phyloP scores from a whole-genome alignment of 73 alveolate species.

The Stentor roeselii region DNA sequence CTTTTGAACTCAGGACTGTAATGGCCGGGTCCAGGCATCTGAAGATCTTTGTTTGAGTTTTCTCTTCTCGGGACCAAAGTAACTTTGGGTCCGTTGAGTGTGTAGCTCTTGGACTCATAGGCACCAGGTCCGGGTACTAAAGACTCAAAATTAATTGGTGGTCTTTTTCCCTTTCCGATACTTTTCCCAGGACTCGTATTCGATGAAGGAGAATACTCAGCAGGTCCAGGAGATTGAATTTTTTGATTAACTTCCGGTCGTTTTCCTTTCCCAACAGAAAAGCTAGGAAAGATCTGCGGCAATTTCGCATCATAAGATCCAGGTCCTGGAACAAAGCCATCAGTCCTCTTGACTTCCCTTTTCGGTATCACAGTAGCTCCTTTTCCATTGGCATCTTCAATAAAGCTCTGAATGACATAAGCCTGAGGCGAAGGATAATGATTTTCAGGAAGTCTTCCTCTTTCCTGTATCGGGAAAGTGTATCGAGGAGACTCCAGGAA shows the following conservation, averaged over 20 bases:
- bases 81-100: neutral
- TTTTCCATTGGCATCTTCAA: neutral
- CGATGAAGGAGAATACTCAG: neutral
- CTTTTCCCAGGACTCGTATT: neutral
- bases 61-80: neutral
- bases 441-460: neutral
- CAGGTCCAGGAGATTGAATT: neutral
- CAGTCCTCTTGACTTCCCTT: neutral
- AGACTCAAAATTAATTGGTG: neutral
- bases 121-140: slow-evolving; percentile 11
- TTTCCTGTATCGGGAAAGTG: neutral
- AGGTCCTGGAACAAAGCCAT: slow-evolving; percentile 10
- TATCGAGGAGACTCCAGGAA: neutral
- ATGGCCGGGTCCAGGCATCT: slow-evolving; percentile 16
- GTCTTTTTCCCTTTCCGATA: neutral
- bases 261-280: neutral
- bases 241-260: neutral
- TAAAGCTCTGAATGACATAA: neutral
- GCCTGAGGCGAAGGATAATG: neutral
- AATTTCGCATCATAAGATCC: slow-evolving; percentile 5
- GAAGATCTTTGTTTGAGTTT: neutral
- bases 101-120: neutral
- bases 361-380: neutral
- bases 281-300: neutral
- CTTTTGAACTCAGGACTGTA: neutral